A percentile compares a stretch with the other conserved stretches of the same genome.
Conservation (phyloP, 371 early-diverging fungal genomes). For the Rhizopus delemar region DNA sequence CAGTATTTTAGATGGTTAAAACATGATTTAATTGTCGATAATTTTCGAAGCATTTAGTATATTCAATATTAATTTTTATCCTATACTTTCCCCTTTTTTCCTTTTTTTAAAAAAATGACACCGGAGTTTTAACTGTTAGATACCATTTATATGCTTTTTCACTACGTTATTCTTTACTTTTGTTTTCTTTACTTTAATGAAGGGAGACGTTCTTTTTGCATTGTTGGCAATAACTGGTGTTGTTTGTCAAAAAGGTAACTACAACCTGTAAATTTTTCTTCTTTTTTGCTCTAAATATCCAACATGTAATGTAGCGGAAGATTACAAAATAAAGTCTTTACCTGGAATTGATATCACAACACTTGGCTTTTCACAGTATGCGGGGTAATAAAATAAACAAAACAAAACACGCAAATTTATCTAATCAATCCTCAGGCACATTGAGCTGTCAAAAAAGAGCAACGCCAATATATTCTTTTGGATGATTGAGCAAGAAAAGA, state of each 20-base stretch:
- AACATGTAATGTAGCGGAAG: constrained; percentile 40
- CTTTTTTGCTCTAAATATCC: neutral
- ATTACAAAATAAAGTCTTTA: constrained; percentile 54
- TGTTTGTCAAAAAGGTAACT: constrained; percentile 19
- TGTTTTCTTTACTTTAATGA: neutral
- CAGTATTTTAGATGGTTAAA: too few species aligned
- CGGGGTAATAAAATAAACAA: constrained; percentile 49
- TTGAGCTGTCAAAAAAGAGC: constrained; percentile 39
- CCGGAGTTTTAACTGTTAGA: too few species aligned
- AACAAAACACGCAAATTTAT: neutral
- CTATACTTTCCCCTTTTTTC: too few species aligned
- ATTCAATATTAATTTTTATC: neutral
- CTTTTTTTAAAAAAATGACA: too few species aligned
- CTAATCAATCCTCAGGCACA: constrained; percentile 37
- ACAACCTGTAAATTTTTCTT: too few species aligned
- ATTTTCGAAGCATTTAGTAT: neutral
- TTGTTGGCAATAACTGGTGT: constrained; percentile 9
- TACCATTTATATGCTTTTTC: neutral
- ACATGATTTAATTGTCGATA: too few species aligned
- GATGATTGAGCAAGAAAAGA: constrained; percentile 49
- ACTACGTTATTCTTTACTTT: neutral
- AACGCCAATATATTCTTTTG: constrained; percentile 59
- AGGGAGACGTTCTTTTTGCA: constrained; percentile 7
- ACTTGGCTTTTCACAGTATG: constrained; percentile 56
- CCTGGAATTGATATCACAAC: constrained; percentile 51